phyloP scores from a whole-genome alignment of 768 basidiomycete species.

The Tylopilus sp. region DNA sequence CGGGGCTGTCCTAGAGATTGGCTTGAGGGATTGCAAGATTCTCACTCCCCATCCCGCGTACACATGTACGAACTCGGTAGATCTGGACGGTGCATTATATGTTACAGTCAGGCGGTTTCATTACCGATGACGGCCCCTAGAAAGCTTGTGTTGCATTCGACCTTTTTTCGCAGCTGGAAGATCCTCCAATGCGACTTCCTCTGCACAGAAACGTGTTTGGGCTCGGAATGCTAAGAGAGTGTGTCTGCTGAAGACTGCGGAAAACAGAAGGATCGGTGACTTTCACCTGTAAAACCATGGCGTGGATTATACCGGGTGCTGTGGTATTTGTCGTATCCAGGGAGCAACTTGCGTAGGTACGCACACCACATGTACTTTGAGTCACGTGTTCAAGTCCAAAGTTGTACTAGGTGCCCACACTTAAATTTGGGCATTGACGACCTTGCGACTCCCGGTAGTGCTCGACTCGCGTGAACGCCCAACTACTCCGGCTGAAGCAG shows the following conservation, averaged over 20 bases:
- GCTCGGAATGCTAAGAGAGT: conserved; percentile 10
- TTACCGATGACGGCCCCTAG: conserved; percentile 13
- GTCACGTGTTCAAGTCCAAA: background rate
- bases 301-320: background rate
- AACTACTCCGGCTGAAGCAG: background rate
- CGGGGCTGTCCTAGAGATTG: conserved; percentile 14
- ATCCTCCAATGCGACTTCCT: conserved; percentile 22
- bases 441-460: background rate
- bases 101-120: background rate
- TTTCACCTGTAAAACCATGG: conserved; percentile 14
- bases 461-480: background rate
- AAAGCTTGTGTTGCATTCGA: conserved; percentile 23
- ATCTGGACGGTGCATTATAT: conserved; percentile 2
- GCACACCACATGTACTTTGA: background rate
- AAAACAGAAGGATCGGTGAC: conserved; percentile 24
- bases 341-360: background rate
- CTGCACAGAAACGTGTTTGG: conserved; percentile 10
- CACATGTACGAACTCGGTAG: conserved; percentile 6
- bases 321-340: background rate
- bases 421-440: background rate
- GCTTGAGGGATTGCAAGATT: background rate
- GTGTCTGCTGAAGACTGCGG: conserved; percentile 6
- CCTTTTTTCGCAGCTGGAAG: conserved; percentile 14
- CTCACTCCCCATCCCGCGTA: conserved; percentile 16
- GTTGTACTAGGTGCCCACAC: background rate